Percentiles rank a stretch among this genome's conserved stretches.
Evolutionary conservation across 768 basidiomycete genomes (phyloP).

Genomic region (Inosperma sp.): DNA sequence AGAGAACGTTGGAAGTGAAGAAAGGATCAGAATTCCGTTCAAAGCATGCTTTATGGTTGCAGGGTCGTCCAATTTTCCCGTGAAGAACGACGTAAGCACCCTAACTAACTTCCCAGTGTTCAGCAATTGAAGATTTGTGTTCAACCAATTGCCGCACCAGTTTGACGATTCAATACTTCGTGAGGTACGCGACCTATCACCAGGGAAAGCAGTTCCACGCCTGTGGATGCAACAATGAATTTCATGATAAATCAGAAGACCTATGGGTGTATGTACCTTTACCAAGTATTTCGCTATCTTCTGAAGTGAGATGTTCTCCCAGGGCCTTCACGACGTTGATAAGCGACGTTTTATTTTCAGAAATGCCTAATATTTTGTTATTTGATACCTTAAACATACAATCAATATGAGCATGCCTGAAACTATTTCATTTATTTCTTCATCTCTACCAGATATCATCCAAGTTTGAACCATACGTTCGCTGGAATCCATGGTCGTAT

Average conservation of each 20-base stretch:
- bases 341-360: conserved; percentile 53
- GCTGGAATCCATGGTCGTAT: conserved; percentile 32
- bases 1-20: conserved; percentile 56
- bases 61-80: conserved; percentile 80
- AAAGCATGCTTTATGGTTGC: conserved; percentile 82
- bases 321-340: conserved; percentile 81
- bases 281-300: conserved; percentile 70
- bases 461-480: conserved; percentile 62
- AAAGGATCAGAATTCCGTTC: conserved; percentile 66
- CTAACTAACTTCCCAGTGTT: conserved; percentile 47
- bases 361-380: conserved; percentile 36
- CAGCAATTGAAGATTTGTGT: conserved; percentile 2
- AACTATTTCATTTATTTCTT: conserved; percentile 55
- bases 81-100: conserved; percentile 79
- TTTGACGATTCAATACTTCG: conserved; percentile 69
- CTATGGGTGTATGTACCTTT: conserved; percentile 63
- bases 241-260: not conserved
- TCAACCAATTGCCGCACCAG: conserved; percentile 53
- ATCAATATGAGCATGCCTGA: conserved; percentile 43
- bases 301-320: conserved; percentile 83
- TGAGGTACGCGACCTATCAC: conserved; percentile 59
- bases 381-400: conserved; percentile 12
- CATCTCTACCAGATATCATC: conserved; percentile 60
- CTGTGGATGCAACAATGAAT: conserved; percentile 36
- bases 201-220: conserved; percentile 76